Base-by-base conservation (phyloP, 441 rosid genomes). In the Rhodomyrtus psidioides region DNA sequence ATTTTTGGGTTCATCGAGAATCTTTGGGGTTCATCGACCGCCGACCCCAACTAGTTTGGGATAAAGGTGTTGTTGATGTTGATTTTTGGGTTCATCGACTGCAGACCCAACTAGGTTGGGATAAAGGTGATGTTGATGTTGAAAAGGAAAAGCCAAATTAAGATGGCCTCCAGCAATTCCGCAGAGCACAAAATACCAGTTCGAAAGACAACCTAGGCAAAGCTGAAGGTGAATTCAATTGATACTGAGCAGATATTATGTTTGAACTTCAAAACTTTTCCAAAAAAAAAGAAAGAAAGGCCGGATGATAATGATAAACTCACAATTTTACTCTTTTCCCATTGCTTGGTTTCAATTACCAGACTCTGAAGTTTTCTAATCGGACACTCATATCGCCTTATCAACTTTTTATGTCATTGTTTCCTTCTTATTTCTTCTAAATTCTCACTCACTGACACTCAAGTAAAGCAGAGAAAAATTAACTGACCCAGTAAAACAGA, bases 401-500 rank as follows among this genome's bases (percentile, higher is more conserved):
- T 70, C 49, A 70, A 70, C n/a, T 70, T 65, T 39, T 70, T 12
- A 39, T 1, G 12, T 70, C 16, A 70, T 39, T 70, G 12, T 70
- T 19, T 39, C 51, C 79, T 70, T 70, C 49, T 21, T 34, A 6
- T 26, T 70, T 70, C 79, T 34, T 17, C 79, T 39, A 39, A 70
- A 70, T 70, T 70, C 49, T 70, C 79, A 39, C 79, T 70, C n/a
- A 21, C n/a, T 0, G 79, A 39, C 0, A 4, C 79, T 39, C 24
- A 39, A 2, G n/a, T 39, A 21, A 39, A 70, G 34, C 28, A 30
- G 2, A 83, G 30, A 49, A 88, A 84, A 27, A 84, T 2, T 84
- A 87, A 82, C 96, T 91, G 85, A 97, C 99, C 97, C 95, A 82
- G 94, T 92, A 92, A 93, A 95, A 94, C 96, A 95, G 91, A 94